These are phyloP conservation scores for Linnemannia exigua DNA, from an alignment of 192 early-diverging fungal genomes.

Conservation along the genomic window DNA sequence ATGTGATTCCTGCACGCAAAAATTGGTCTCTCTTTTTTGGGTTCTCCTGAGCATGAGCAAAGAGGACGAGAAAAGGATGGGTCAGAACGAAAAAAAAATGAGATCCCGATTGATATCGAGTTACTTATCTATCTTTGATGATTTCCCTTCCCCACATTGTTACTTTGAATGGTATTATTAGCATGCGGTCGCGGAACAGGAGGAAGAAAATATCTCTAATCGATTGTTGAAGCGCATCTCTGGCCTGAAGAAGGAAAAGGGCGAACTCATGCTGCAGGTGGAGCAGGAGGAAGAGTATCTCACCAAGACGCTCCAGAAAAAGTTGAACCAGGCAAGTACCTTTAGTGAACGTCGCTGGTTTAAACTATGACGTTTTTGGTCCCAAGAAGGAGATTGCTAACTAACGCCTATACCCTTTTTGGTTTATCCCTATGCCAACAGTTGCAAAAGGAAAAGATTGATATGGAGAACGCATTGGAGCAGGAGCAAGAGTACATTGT, in stretches of 20 bases:
- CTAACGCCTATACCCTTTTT: background rate
- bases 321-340: constrained; percentile 68
- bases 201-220: constrained; percentile 86
- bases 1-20: background rate
- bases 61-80: background rate
- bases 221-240: constrained; percentile 80
- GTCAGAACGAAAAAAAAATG: background rate
- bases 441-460: constrained; percentile 91
- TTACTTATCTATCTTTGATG: constrained; percentile 1
- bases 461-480: constrained; percentile 91
- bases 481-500: constrained; percentile 95
- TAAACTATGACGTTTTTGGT: constrained; percentile 6
- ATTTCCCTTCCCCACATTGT: background rate
- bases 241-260: constrained; percentile 84
- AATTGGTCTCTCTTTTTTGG: constrained; percentile 8
- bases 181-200: constrained; percentile 71
- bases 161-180: constrained; percentile 25
- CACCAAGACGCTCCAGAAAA: constrained; percentile 84
- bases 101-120: background rate
- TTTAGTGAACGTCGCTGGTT: background rate
- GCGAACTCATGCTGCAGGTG: constrained; percentile 79
- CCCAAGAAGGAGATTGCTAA: background rate
- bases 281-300: constrained; percentile 88
- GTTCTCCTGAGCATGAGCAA: background rate
- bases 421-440: constrained; percentile 27